Percentiles rank a stretch among this genome's conserved stretches.
Conservation (phyloP, 2,329 filamentous ascomycete genomes). For the Alternaria sp. region DNA sequence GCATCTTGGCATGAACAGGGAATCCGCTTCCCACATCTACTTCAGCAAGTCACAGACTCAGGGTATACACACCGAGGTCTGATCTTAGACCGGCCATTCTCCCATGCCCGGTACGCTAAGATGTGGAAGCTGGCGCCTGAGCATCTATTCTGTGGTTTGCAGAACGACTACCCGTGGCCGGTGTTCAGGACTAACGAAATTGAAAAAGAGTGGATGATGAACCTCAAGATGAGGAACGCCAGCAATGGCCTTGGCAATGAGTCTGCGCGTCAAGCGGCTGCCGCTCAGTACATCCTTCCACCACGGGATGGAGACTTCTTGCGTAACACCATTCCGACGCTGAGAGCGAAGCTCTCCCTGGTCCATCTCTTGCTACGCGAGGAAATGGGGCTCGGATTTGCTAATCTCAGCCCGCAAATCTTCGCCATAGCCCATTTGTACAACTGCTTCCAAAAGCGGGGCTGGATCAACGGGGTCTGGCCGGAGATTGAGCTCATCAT, state of each 20-base stretch:
- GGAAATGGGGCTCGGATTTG: background rate
- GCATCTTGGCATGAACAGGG: background rate
- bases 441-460: background rate
- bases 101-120: background rate
- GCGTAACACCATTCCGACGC: background rate
- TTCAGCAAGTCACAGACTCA: background rate
- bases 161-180: background rate
- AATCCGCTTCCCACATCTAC: background rate
- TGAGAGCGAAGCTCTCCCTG: background rate
- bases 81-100: background rate
- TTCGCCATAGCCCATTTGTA: constrained; percentile 1
- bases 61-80: background rate
- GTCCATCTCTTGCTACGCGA: background rate
- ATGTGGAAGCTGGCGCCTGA: background rate
- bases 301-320: background rate
- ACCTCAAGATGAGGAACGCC: background rate
- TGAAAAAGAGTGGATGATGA: background rate
- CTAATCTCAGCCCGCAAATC: background rate
- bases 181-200: background rate
- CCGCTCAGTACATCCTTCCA: background rate
- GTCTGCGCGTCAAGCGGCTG: background rate
- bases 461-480: background rate
- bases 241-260: background rate
- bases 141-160: background rate
- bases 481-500: background rate